Evolutionary conservation across 441 rosid species (phyloP).

Genomic region (Jatropha multifida): DNA sequence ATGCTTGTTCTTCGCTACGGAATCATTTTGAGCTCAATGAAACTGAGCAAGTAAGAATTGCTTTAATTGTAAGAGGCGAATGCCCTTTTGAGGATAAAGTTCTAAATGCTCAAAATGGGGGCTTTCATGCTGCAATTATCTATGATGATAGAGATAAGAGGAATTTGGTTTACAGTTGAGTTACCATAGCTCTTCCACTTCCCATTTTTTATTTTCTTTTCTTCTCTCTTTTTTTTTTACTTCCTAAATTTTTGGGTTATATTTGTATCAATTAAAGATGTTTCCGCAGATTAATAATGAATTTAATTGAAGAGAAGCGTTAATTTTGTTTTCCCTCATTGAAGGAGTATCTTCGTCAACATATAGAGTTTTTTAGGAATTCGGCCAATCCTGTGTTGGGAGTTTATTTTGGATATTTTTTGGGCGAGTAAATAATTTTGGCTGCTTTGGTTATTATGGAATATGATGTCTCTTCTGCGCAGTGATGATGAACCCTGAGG

Average conservation of each 20-base stretch:
- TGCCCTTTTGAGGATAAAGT: constrained; percentile 71
- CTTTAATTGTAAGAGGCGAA: constrained; percentile 57
- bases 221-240: neutral
- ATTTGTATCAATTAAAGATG: neutral
- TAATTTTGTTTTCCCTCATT: neutral
- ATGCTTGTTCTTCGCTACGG: constrained; percentile 53
- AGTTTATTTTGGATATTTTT: neutral
- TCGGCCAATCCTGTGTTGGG: neutral
- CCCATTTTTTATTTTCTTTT: neutral
- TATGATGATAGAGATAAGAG: constrained; percentile 51
- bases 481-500: constrained; percentile 67
- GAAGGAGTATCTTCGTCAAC: neutral
- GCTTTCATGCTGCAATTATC: constrained; percentile 61
- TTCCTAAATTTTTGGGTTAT: neutral
- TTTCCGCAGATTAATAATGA: neutral
- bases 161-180: constrained; percentile 65
- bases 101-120: constrained; percentile 47
- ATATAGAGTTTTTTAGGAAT: neutral
- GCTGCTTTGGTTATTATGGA: constrained; percentile 1
- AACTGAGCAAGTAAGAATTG: constrained; percentile 38
- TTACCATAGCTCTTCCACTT: neutral
- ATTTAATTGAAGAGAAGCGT: neutral
- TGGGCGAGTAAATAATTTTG: neutral
- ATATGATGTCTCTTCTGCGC: constrained; percentile 20
- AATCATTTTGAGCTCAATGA: constrained; percentile 30